phyloP scores from a whole-genome alignment of 2,329 filamentous ascomycete species.

The Didymella exigua region DNA sequence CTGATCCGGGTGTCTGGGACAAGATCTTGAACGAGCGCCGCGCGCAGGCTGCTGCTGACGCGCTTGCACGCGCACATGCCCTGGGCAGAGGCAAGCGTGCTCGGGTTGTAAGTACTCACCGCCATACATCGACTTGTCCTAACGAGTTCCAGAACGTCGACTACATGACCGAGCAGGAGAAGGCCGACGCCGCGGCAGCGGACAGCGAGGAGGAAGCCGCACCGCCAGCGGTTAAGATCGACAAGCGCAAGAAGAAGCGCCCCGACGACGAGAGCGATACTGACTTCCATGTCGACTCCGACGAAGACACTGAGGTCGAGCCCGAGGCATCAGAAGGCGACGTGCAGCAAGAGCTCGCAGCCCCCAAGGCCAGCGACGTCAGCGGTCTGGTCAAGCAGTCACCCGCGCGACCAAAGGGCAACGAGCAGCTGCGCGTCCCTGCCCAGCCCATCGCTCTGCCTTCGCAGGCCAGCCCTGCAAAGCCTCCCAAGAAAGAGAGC shows the following conservation, averaged over 20 bases:
- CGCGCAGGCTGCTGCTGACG: constrained; percentile 74
- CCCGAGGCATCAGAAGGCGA: background rate
- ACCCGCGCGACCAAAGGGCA: background rate
- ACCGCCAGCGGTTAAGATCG: constrained; percentile 35
- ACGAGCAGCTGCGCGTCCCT: background rate
- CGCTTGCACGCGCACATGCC: constrained; percentile 69
- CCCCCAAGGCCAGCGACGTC: background rate
- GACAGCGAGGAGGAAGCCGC: constrained; percentile 25
- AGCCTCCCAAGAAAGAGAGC: background rate
- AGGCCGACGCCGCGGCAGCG: constrained; percentile 22
- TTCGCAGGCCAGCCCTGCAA: background rate
- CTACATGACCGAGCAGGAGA: constrained; percentile 51
- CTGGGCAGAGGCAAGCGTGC: constrained; percentile 85
- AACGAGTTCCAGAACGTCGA: constrained; percentile 48
- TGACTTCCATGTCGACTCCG: constrained; percentile 53
- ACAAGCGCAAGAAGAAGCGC: constrained; percentile 36
- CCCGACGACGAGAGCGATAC: constrained; percentile 54
- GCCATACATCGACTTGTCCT: constrained; percentile 1
- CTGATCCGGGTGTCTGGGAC: constrained; percentile 81
- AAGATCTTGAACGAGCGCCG: constrained; percentile 85
- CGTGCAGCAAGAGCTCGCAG: constrained; percentile 10
- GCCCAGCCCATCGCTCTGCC: background rate
- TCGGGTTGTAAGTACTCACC: constrained; percentile 57
- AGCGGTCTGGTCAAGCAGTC: background rate
- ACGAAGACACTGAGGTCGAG: constrained; percentile 33